Base-by-base conservation (phyloP, 352 stramenopile genomes). In the Phytophthora podocarpi region DNA sequence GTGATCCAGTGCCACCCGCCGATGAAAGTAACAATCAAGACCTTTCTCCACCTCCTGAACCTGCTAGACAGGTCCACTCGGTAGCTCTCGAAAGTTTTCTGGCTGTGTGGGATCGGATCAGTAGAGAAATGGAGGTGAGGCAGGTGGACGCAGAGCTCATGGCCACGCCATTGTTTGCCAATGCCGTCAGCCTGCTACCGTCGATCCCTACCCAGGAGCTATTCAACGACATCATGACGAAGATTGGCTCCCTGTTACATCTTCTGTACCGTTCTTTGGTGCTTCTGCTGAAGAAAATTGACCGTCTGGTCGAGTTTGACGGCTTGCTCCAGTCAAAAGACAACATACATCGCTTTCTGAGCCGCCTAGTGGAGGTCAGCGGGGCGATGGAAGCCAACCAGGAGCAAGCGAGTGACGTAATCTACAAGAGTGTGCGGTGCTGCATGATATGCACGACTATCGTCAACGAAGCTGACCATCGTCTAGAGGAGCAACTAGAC, bases 361-460 rank as follows among this genome's bases (percentile, higher is more conserved):
- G 6, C 10, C 2, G n/a, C 4, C 12, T 79, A 9, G 50, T 76
- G 15, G 46, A 69, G 18, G n/a, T 35, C 12, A 67, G 34, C 27
- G 41, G 23, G 4, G 21, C n/a, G 7, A 24, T 63, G 9, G 16
- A 30, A 46, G 5, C 52, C 26, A 9, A 46, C 13, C 24, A 56
- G 20, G 36, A 66, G 45, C 15, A 74, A 74, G 54, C 50, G 0
- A 74, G 62, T 20, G 72, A 88, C 16, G 45, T 87, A 1, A 32
- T 86, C 2, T 90, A 87, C 41, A 83, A 88, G 27, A 43, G 47
- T 23, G 72, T 91, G 12, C 78, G 85, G 21, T 80, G 67, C 32
- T 90, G 80, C 16, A 91, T 85, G 59, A 75, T 89, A 23, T 83
- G 74, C 26, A 86, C 78, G 2, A 87, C 70, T 5, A 63, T 87